Conservation (phyloP, 805 yeast genomes). For the Candida xyloterini region DNA sequence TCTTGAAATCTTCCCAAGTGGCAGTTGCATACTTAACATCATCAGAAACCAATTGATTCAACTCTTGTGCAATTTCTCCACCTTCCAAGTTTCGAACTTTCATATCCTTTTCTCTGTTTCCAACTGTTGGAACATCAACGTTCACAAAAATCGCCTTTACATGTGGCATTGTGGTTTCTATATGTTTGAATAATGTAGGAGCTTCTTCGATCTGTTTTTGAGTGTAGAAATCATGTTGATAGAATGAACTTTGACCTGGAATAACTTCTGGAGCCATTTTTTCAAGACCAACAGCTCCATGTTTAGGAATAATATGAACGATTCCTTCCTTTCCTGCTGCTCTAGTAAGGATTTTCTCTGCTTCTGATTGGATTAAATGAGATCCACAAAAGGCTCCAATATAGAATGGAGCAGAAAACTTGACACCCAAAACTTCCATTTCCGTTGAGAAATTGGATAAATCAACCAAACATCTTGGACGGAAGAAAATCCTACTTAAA, state of each 20-base stretch:
- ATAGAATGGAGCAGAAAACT: conserved; percentile 71
- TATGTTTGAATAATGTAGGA: conserved; percentile 16
- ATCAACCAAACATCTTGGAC: conserved; percentile 76
- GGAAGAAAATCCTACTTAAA: conserved; percentile 78
- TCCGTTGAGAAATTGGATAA: conserved; percentile 59
- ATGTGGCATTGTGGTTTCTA: conserved; percentile 44
- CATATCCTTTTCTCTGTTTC: conserved; percentile 83
- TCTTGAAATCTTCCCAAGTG: conserved; percentile 59
- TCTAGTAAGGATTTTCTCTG: conserved; percentile 74
- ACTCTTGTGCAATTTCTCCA: conserved; percentile 26
- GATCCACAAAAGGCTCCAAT: conserved; percentile 90
- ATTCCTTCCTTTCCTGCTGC: conserved; percentile 63
- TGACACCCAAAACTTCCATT: conserved; percentile 65
- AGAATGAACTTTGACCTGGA: conserved; percentile 70
- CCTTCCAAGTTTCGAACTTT: conserved; percentile 57
- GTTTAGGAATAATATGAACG: conserved; percentile 83
- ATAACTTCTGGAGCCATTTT: conserved; percentile 64
- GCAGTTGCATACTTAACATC: conserved; percentile 35
- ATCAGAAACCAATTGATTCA: conserved; percentile 14
- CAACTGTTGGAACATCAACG: conserved; percentile 82
- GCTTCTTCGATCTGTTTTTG: conserved; percentile 62
- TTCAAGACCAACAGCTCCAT: conserved; percentile 77
- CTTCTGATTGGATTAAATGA: conserved; percentile 80
- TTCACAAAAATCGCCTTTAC: conserved; percentile 78
- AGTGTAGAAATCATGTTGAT: conserved; percentile 67